Evolutionary conservation across 306 rosid species (phyloP), one percentile per base, ranked within the genome.

Genomic region (Dalbergia cochinchinensis): DNA sequence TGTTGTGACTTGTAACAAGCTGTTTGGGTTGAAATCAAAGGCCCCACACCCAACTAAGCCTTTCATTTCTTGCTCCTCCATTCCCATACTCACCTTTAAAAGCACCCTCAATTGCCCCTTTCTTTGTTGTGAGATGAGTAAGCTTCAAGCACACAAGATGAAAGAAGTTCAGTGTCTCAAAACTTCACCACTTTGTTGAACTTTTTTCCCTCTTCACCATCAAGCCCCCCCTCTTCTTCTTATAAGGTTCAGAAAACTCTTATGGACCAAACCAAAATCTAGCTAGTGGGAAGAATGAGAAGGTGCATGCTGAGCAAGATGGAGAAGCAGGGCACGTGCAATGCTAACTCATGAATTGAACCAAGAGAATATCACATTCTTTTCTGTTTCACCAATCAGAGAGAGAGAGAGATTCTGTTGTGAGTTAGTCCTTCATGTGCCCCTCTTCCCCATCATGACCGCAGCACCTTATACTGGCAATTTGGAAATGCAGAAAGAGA

Each of bases 321-420:
- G 98, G 98, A 94, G 98, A 91, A 94, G 98, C 98, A 94, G 97
- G 97, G 98, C 97, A 94, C 98, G 98, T 94, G 97, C 95, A 91
- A 83, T 80, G 70, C 96, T 92, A 84, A 89, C 97, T 90, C 97
- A 69, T 74, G 63, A 54, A 71, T 11, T 66, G 58, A 70, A 71
- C 31, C 71, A 48, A 74, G 68, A 73, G 69, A 74, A 73, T 72
- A 51, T 51, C 73, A 74, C 80, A 53, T 75, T 57, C 20, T 20
- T 37, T 13, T 19, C 64, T 82, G 83, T 68, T 37, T 75, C 66
- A 37, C 78, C 64, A 26, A 26, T 12, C 76, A 10, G n/a, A 48
- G 41, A 44, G 50, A 37, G 16, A 55, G 6, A 7, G 33, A 74
- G 53, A 67, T 70, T 72, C 60, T 15, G 22, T 11, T 73, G 44